phyloP scores from a whole-genome alignment of 2,329 filamentous ascomycete genomes.

The Aotearoamyces nothofagi region DNA sequence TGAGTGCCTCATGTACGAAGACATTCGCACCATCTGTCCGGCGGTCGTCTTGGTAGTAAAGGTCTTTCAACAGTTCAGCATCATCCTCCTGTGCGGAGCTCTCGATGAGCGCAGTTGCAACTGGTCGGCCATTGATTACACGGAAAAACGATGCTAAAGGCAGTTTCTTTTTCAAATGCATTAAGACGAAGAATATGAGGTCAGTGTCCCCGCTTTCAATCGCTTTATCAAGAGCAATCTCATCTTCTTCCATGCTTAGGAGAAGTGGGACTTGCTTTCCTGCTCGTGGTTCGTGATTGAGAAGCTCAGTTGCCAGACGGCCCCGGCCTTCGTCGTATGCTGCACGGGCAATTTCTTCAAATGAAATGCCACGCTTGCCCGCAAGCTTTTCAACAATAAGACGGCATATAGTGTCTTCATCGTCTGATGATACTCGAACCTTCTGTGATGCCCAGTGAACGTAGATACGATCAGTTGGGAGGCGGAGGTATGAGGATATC shows the following conservation, averaged over 20 bases:
- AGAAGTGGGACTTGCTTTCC: constrained; percentile 93
- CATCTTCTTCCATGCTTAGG: constrained; percentile 89
- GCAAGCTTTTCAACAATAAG: constrained; percentile 76
- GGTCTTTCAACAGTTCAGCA: constrained; percentile 70
- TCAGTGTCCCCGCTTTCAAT: constrained; percentile 93
- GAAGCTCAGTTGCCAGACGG: constrained; percentile 74
- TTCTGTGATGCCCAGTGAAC: constrained; percentile 96
- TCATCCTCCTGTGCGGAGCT: constrained; percentile 66
- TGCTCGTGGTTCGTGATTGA: constrained; percentile 87
- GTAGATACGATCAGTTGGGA: constrained; percentile 82
- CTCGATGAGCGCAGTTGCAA: constrained; percentile 82
- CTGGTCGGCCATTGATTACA: constrained; percentile 69
- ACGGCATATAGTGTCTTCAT: constrained; percentile 77
- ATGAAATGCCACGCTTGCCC: constrained; percentile 85
- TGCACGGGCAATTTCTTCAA: constrained; percentile 82
- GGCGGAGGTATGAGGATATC: constrained; percentile 71
- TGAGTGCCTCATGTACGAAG: constrained; percentile 70
- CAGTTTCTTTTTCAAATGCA: constrained; percentile 79
- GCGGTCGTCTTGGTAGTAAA: constrained; percentile 95
- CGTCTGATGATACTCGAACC: constrained; percentile 68
- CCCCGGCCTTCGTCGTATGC: constrained; percentile 88
- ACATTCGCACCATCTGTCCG: constrained; percentile 78
- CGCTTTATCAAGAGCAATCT: constrained; percentile 88
- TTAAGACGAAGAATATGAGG: constrained; percentile 74
- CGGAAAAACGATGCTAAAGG: constrained; percentile 87